Base-by-base conservation (phyloP, 2,329 filamentous ascomycete species). In the Colletotrichum somersetense region DNA sequence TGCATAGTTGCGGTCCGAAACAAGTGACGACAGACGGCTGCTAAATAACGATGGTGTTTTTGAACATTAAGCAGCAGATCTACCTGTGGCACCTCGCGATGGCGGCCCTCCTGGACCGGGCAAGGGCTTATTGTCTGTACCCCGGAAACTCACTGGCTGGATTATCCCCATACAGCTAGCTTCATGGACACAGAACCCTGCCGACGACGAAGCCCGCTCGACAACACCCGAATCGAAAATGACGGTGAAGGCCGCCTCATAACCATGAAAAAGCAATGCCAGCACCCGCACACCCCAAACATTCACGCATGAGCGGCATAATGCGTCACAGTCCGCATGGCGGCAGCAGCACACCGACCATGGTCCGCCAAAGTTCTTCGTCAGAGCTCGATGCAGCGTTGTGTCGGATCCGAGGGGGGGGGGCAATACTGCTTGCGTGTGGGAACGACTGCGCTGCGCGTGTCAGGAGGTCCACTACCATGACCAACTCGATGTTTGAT, bases 211-310 rank as follows among this genome's bases (percentile, higher is more conserved):
- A 53, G 35, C 18, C 10, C n/a, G 57, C 67, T 50, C 55, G 69
- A 46, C 59, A 56, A 33, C 3, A 30, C 30, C 5, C n/a, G 30
- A 48, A 20, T 35, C 33, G 35, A 52, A 48, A 48, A 69, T 63
- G 44, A 69, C 65, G 65, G 65, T 72, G 65, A 68, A 63, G 66
- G 44, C 52, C 18, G 18, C 23, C 38, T 42, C 40, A 26, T 50
- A 53, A n/a, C 48, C 40, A 62, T 42, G 30, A 20, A 44, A 44
- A 20, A 35, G 52, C 56, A 56, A 42, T 20, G 42, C 14, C 52
- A 69, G 38, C 58, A 50, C 52, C 58, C 46, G 58, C 65, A 48
- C 52, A 23, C 40, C 61, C 38, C 55, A 52, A 53, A 62, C 48
- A 33, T 42, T 48, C 7, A 33, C 46, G 48, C 48, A 67, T 16